A percentile compares a stretch with the other conserved stretches of the same genome.
These are phyloP conservation scores for Aphanomyces stellatus DNA, from an alignment of 352 stramenopile genomes.

Conservation along the genomic window DNA sequence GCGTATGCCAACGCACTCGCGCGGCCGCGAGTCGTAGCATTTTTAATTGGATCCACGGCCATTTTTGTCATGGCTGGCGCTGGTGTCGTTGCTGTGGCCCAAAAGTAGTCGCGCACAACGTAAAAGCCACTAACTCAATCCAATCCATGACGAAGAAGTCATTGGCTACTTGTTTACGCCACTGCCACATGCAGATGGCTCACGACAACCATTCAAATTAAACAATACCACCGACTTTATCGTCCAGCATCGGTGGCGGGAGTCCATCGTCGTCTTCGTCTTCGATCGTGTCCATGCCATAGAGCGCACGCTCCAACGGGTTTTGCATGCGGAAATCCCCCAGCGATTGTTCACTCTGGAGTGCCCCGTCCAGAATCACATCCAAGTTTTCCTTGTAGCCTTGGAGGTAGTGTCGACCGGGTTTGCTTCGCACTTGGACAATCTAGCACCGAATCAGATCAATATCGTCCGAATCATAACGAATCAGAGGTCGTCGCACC, in stretches of 20 bases:
- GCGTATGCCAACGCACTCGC: constrained; percentile 34
- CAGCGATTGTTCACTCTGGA: background rate
- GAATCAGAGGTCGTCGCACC: background rate
- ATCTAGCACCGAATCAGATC: background rate
- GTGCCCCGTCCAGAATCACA: background rate
- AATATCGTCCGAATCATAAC: background rate
- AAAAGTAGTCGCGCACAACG: background rate
- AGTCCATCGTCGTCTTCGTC: background rate
- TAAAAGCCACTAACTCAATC: too few relatives aligned
- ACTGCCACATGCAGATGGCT: too few relatives aligned
- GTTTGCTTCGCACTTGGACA: constrained; percentile 13
- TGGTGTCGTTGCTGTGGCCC: background rate
- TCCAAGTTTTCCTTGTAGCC: constrained; percentile 17
- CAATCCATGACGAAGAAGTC: background rate
- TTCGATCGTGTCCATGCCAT: background rate
- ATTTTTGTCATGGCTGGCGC: background rate
- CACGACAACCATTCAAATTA: too few relatives aligned
- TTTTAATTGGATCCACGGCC: constrained; percentile 12
- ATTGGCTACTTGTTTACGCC: background rate
- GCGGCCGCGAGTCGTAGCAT: constrained; percentile 22
- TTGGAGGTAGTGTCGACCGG: constrained; percentile 12
- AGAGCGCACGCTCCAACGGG: background rate
- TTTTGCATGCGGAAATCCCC: constrained; percentile 3
- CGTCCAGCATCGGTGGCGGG: too few relatives aligned
- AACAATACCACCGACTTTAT: too few relatives aligned